Evolutionary conservation across 768 basidiomycete genomes (phyloP).

Genomic region (Russula earlei): DNA sequence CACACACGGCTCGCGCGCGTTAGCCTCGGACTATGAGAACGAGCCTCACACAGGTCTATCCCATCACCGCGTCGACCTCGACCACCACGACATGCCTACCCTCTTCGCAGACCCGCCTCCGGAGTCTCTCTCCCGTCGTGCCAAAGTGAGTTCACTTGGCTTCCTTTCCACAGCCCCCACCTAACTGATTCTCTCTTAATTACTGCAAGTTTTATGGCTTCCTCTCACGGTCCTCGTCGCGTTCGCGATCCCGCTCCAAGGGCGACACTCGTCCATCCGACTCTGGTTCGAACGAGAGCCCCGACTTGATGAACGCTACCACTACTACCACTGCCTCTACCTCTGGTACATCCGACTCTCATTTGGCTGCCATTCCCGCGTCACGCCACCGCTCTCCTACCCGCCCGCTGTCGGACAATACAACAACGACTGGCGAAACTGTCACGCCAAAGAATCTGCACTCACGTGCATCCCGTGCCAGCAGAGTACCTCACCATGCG

Average conservation of each 20-base stretch:
- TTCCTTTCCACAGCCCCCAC: not conserved
- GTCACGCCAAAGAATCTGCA: conserved; percentile 34
- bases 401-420: conserved; percentile 58
- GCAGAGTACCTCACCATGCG: not conserved
- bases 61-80: conserved; percentile 16
- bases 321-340: conserved; percentile 15
- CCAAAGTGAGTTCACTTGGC: conserved; percentile 11
- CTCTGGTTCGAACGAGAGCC: conserved; percentile 23
- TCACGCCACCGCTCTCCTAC: conserved; percentile 40
- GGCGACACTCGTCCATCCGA: conserved; percentile 14
- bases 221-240: conserved; percentile 37
- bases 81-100: conserved; percentile 18
- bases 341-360: conserved; percentile 19
- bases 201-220: conserved; percentile 48
- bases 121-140: conserved; percentile 7
- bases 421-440: conserved; percentile 52
- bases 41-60: conserved; percentile 8
- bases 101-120: conserved; percentile 6
- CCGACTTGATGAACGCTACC: conserved; percentile 18
- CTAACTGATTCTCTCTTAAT: not conserved
- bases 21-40: conserved; percentile 20
- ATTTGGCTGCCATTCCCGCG: conserved; percentile 17
- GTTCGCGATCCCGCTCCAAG: conserved; percentile 48
- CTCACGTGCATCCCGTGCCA: conserved; percentile 14
- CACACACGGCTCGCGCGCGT: conserved; percentile 21